Base-by-base conservation (phyloP, 306 rosid genomes). In the Luffa aegyptiaca region DNA sequence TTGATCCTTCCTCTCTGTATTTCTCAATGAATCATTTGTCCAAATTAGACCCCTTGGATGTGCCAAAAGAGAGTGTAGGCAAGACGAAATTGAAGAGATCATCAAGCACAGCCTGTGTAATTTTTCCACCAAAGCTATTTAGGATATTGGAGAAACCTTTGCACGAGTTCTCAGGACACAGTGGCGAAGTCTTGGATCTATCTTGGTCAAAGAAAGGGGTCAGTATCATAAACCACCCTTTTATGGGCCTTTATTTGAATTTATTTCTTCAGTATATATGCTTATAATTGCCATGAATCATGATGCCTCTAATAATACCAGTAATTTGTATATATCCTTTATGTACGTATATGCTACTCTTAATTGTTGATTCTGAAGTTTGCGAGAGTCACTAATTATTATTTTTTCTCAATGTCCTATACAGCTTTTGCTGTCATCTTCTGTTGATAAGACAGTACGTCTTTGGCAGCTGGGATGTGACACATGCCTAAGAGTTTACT, bases 391-490 rank as follows among this genome's bases (percentile, higher is more conserved):
- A 17, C 73, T 45, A 11, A 46, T 17, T 21, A 79, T 77, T 74
- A 36, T 51, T 76, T 55, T 76, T 58, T 26, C 7, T 44, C 3
- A 18, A 53, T 39, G 80, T 52, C 69, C 61, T 76, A 72, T 68
- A 86, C 93, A 93, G 98, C 85, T 88, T 89, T 87, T 93, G 69
- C 84, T 93, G 46, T 93, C 98, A 76, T 93, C 98, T 49, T 93
- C 97, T 3, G 84, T 87, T 44, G 98, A 93, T 82, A 92, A 88
- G 83, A 93, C 98, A 3, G 97, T 87, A 52, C 91, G 97, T 42
- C 86, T 93, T 51, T 93, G 98, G 98, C 92, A 89, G 82, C 91
- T 93, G 49, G 96, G 94, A 85, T 75, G 45, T 6, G 76, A 84
- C 58, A 81, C 84, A 75, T 93, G 97, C 85, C 90, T 89, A 16